These are phyloP conservation scores for Diaporthe velutina DNA, from an alignment of 2,329 filamentous ascomycete genomes.

Conservation along the genomic window DNA sequence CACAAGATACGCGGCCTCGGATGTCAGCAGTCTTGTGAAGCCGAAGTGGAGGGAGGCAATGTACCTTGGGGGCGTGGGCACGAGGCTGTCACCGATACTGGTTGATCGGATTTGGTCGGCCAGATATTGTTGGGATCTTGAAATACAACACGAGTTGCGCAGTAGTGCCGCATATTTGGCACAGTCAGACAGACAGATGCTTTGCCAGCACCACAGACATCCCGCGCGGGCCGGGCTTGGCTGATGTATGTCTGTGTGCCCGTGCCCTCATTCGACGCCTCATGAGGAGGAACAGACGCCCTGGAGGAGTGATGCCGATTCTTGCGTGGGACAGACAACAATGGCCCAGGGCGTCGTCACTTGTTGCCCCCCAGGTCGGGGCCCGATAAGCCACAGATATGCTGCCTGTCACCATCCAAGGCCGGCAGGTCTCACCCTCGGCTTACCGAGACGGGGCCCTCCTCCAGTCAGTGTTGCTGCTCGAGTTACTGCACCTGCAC, in stretches of 20 bases:
- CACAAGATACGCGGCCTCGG: background rate
- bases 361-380: constrained; percentile 1
- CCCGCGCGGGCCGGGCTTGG: constrained; percentile 33
- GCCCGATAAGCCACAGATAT: constrained; percentile 33
- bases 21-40: background rate
- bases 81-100: constrained; percentile 23
- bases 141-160: constrained; percentile 22
- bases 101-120: constrained; percentile 11
- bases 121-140: constrained; percentile 6
- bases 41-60: background rate
- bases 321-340: constrained; percentile 7
- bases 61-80: constrained; percentile 13
- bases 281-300: background rate
- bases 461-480: constrained; percentile 30
- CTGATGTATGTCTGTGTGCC: constrained; percentile 27
- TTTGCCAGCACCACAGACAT: constrained; percentile 4
- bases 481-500: constrained; percentile 17
- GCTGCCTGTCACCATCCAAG: constrained; percentile 18
- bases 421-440: constrained; percentile 37
- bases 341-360: background rate
- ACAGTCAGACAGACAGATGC: background rate
- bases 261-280: constrained; percentile 27
- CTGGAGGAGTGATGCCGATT: background rate
- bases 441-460: constrained; percentile 1
- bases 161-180: background rate